Conservation (phyloP, 106 monocot species). For the Allium cepa region DNA sequence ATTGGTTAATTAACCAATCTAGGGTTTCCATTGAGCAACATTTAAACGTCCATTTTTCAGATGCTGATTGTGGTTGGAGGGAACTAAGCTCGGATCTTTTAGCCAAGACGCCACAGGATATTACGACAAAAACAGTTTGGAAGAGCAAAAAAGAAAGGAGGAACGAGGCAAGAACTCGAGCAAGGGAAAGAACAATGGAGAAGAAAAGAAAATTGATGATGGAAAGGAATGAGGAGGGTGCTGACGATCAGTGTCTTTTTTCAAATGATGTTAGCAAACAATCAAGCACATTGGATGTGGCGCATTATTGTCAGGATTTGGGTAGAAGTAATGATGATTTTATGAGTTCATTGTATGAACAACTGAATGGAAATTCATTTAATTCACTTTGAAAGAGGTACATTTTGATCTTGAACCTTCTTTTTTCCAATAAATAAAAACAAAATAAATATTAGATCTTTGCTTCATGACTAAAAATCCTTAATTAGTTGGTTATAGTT, state of each 20-base stretch:
- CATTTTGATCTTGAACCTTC: no score
- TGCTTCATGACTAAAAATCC: no score
- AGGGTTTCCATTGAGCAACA: slow-evolving; percentile 35
- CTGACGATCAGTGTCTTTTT: not conserved
- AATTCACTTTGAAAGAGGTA: no score
- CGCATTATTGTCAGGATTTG: not conserved
- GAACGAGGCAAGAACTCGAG: slow-evolving; percentile 27
- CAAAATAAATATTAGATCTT: no score
- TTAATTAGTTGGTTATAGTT: no score
- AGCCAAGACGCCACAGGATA: not conserved
- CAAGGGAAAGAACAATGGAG: slow-evolving; percentile 45
- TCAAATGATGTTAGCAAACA: not conserved
- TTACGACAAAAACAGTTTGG: not conserved
- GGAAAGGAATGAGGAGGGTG: no score
- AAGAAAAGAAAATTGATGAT: slow-evolving; percentile 13
- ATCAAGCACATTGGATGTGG: no score
- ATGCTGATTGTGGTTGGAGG: not conserved
- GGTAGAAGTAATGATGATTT: not conserved
- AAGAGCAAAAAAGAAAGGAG: slow-evolving; percentile 16
- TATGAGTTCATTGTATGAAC: not conserved
- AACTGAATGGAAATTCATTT: slow-evolving; percentile 2
- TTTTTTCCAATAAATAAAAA: no score
- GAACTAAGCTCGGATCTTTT: slow-evolving; percentile 1
- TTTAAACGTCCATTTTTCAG: not conserved
- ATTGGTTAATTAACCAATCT: slow-evolving; percentile 66